Evolutionary conservation across 1,284 basidiomycete genomes (phyloP), one percentile per base, ranked within the genome.

Genomic region (Irpex sp.): DNA sequence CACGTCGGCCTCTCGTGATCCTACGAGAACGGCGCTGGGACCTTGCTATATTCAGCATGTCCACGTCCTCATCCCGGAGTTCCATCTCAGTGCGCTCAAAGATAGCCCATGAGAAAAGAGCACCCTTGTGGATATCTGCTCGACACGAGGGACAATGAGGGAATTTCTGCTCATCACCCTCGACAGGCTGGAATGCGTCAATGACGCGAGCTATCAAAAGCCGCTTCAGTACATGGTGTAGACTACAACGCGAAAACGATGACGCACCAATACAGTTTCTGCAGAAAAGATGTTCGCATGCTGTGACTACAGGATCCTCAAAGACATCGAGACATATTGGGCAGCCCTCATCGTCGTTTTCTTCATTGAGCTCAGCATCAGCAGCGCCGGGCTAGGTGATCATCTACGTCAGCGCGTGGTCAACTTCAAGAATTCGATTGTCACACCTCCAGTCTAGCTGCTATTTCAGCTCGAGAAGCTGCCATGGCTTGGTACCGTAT

Each of bases 1-100:
- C 26, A 26, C 4, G 39, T 43, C 11, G 15, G 39, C 39, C 15
- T 43, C 11, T 11, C 39, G 39, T 9, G 11, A 43, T 43, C 15
- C 39, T 43, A 43, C 39, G 39, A 43, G 15, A 43, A 43, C 39
- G 39, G 5, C 39, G 15, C 8, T 43, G 39, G 26, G 26, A 26
- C 36, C 54, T 64, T 64, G 33, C 67, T 15, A 43, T 11, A 36
- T 70, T 68, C 51, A 66, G 43, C 59, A 65, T 63, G 31, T 68
- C 68, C 36, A 66, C 60, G 54, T 70, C 68, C 11, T 55, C 54
- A 19, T 43, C 67, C 5, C 68, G 62, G 7, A 84, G 71, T 17
- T 85, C 82, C 5, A 71, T 74, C 36, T 82, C 79, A 3, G 76
- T 75, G 4, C 83, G 82, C 64, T 84, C 79, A 67, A 87, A 87